phyloP scores from a whole-genome alignment of 345 rosid species.

The Fremontodendron californicum region DNA sequence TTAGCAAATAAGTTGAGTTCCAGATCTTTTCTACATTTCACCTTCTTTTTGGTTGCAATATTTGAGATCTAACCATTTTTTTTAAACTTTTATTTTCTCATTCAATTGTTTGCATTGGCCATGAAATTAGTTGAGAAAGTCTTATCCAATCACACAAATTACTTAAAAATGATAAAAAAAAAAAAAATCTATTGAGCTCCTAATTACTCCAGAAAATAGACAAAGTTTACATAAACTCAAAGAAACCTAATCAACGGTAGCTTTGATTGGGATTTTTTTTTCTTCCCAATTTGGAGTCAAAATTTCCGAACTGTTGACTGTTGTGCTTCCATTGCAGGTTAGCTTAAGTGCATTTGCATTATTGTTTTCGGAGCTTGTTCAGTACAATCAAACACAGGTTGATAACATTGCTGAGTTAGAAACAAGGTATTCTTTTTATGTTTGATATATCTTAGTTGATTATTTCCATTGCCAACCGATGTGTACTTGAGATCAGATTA shows the following conservation, averaged over 20 bases:
- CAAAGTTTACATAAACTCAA: neutral
- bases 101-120: neutral
- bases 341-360: slow-evolving; percentile 53
- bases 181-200: neutral
- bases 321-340: slow-evolving; percentile 37
- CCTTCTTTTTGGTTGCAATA: neutral
- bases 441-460: neutral
- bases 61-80: neutral
- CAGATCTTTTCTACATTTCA: neutral
- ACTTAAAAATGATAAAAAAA: too few species aligned
- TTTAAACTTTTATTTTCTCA: neutral
- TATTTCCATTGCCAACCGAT: neutral
- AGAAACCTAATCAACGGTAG: neutral
- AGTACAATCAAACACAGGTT: slow-evolving; percentile 93
- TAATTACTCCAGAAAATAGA: neutral
- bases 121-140: neutral
- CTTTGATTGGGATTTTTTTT: neutral
- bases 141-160: too few species aligned
- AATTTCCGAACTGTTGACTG: neutral
- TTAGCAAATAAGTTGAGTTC: neutral
- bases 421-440: slow-evolving; percentile 49
- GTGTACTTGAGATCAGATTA: neutral
- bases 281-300: neutral
- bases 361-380: slow-evolving; percentile 83
- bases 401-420: slow-evolving; percentile 93